Conservation (phyloP, 108 stramenopile genomes). For the Seminavis robusta region DNA sequence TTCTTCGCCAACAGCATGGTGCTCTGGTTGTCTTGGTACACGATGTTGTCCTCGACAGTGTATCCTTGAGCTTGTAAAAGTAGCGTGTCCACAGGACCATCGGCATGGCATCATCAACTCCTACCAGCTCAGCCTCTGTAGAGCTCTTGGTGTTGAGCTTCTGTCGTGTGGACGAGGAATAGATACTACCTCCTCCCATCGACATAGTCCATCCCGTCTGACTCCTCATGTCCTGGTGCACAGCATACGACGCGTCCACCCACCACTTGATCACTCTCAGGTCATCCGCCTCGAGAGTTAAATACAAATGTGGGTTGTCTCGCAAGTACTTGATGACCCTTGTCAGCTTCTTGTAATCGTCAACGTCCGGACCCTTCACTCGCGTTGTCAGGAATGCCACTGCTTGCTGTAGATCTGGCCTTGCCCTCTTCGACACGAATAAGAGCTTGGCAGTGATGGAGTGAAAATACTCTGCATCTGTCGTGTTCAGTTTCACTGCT, state of each 20-base stretch:
- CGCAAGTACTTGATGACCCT: slow-evolving; percentile 34
- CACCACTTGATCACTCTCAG: slow-evolving; percentile 5
- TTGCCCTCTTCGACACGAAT: slow-evolving; percentile 24
- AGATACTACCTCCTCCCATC: slow-evolving; percentile 12
- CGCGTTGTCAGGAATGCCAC: slow-evolving; percentile 41
- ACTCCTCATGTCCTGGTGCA: slow-evolving; percentile 29
- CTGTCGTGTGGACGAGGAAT: slow-evolving; percentile 21
- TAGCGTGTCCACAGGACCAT: slow-evolving; percentile 26
- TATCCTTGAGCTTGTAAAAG: slow-evolving; percentile 43
- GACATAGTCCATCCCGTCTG: slow-evolving; percentile 30
- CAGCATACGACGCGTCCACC: slow-evolving; percentile 23
- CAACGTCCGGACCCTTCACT: slow-evolving; percentile 28
- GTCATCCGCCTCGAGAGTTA: slow-evolving; percentile 10
- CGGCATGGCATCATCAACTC: slow-evolving; percentile 23
- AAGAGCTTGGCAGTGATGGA: slow-evolving; percentile 14
- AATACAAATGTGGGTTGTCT: slow-evolving; percentile 10
- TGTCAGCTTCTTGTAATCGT: slow-evolving; percentile 41
- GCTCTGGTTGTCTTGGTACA: slow-evolving; percentile 46
- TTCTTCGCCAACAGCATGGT: slow-evolving; percentile 39
- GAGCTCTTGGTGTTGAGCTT: slow-evolving; percentile 35
- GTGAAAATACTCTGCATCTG: slow-evolving; percentile 21
- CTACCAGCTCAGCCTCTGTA: slow-evolving; percentile 27
- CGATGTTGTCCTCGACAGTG: slow-evolving; percentile 10
- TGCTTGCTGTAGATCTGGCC: slow-evolving; percentile 38
- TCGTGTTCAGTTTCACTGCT: neutral